phyloP scores from a whole-genome alignment of 345 rosid genomes.

The Bruguiera gymnorhiza region DNA sequence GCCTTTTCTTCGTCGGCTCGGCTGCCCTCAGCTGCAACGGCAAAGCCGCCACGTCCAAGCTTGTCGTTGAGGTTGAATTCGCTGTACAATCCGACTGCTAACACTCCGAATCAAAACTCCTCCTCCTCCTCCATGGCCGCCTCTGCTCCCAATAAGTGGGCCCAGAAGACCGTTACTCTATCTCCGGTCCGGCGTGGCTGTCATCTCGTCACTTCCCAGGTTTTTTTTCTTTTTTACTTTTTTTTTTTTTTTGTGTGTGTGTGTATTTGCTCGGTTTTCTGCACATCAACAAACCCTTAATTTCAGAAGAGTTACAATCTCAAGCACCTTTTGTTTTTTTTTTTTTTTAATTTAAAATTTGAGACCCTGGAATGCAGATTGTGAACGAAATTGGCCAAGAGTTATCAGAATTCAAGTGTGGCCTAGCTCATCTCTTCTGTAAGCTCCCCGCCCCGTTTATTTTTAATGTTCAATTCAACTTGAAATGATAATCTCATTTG shows the following conservation, averaged over 20 bases:
- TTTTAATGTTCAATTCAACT: too few species aligned
- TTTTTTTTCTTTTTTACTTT: neutral
- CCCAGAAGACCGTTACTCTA: slow-evolving; percentile 83
- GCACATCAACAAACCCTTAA: neutral
- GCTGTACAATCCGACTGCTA: too few species aligned
- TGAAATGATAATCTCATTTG: neutral
- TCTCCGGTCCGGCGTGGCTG: slow-evolving; percentile 82
- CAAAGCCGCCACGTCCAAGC: too few species aligned
- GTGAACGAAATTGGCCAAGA: slow-evolving; percentile 70
- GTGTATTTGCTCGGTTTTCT: neutral
- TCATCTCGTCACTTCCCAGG: slow-evolving; percentile 89
- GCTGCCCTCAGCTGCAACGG: too few species aligned
- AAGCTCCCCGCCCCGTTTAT: neutral
- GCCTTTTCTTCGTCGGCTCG: too few species aligned
- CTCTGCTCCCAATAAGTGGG: slow-evolving; percentile 70
- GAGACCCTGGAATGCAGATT: slow-evolving; percentile 44
- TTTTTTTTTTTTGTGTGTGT: neutral
- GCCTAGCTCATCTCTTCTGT: slow-evolving; percentile 90
- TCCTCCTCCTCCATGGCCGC: slow-evolving; percentile 43
- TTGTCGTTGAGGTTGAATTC: too few species aligned
- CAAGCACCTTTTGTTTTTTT: neutral
- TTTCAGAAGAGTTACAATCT: neutral
- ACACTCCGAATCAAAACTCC: too few species aligned
- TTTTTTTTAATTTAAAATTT: too few species aligned
- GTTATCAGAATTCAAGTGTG: slow-evolving; percentile 76